Percentiles rank a stretch among this genome's conserved stretches.
phyloP scores from a whole-genome alignment of 352 stramenopile genomes.

The Pythium aristosporum region DNA sequence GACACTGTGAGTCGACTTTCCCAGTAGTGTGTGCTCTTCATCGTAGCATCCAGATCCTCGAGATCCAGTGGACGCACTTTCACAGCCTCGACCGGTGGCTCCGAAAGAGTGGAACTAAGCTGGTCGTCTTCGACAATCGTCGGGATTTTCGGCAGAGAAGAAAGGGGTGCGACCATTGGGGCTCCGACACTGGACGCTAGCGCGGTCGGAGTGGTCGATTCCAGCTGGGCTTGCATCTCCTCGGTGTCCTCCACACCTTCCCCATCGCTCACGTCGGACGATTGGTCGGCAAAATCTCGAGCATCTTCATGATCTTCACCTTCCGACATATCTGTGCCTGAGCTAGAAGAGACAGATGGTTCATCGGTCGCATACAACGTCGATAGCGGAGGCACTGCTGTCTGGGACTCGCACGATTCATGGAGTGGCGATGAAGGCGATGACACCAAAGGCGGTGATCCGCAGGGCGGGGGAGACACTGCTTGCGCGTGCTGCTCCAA shows the following conservation, averaged over 20 bases:
- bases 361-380: background rate
- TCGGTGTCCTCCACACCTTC: background rate
- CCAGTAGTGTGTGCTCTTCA: slow-evolving; percentile 20
- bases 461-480: background rate
- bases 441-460: background rate
- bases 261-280: background rate
- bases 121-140: background rate
- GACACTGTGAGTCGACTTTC: slow-evolving; percentile 17
- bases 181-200: background rate
- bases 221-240: background rate
- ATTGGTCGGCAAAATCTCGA: background rate
- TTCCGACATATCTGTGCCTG: background rate
- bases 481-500: background rate
- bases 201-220: background rate
- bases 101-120: background rate
- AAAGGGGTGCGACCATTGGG: background rate
- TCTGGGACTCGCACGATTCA: background rate
- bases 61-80: background rate
- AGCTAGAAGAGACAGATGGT: background rate
- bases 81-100: background rate
- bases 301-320: background rate
- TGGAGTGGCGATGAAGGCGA: background rate
- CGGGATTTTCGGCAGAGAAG: background rate
- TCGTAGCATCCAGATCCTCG: background rate
- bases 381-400: no score